These are phyloP conservation scores for Amauroascus niger DNA, from an alignment of 2,329 filamentous ascomycete species.

Conservation along the genomic window DNA sequence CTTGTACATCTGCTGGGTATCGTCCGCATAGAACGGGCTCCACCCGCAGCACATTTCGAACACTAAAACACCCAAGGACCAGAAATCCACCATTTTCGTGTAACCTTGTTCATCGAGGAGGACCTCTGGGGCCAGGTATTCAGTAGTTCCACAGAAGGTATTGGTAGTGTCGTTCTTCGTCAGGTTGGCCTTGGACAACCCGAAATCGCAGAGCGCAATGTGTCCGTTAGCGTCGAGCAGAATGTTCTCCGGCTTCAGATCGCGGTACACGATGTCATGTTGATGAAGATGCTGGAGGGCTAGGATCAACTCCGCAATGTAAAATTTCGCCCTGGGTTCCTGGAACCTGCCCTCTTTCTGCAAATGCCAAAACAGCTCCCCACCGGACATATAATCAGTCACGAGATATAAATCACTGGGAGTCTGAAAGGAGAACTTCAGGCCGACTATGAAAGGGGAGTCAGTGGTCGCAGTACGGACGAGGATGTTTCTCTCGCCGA, in stretches of 20 bases:
- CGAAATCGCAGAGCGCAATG: conserved; percentile 95
- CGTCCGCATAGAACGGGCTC: conserved; percentile 98
- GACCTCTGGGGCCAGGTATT: conserved; percentile 93
- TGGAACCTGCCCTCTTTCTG: conserved; percentile 95
- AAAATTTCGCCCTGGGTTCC: conserved; percentile 92
- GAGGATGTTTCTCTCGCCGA: conserved; percentile 93
- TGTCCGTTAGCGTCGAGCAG: conserved; percentile 93
- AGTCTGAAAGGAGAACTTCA: conserved; percentile 98
- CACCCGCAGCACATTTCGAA: conserved; percentile 99
- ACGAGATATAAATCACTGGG: conserved; percentile 95
- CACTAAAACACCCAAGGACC: conserved; percentile 92
- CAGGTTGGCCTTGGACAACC: conserved; percentile 91
- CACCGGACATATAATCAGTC: conserved; percentile 98
- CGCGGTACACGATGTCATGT: conserved; percentile 95
- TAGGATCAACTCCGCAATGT: conserved; percentile 93
- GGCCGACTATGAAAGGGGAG: conserved; percentile 91
- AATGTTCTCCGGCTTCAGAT: conserved; percentile 96
- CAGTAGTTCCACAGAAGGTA: conserved; percentile 96
- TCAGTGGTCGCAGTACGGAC: conserved; percentile 92
- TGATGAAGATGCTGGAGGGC: conserved; percentile 91
- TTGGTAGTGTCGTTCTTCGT: conserved; percentile 97
- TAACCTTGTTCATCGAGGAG: conserved; percentile 93
- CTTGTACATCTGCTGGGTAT: conserved; percentile 99
- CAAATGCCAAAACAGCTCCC: conserved; percentile 96
- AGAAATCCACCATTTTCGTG: conserved; percentile 99